Conservation (phyloP, 345 rosid species). For the Brassica rapa region DNA sequence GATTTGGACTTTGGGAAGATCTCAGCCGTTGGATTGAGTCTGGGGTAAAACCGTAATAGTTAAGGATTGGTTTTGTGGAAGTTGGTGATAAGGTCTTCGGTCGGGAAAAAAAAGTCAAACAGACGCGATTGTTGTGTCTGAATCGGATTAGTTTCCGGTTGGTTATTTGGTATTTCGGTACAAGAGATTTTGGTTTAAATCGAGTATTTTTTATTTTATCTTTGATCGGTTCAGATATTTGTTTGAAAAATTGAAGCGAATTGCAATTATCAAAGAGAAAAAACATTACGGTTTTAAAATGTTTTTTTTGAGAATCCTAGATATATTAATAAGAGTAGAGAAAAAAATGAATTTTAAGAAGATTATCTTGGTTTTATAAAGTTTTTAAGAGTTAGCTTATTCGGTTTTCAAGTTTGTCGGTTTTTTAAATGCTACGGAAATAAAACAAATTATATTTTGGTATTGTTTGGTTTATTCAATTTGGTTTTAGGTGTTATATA, state of each 20-base stretch:
- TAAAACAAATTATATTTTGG: neutral
- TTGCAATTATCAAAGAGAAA: no score
- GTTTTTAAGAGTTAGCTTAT: neutral
- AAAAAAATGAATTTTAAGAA: neutral
- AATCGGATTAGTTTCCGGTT: neutral
- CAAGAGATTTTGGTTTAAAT: neutral
- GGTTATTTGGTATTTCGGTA: neutral
- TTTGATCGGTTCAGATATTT: neutral
- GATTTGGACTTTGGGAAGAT: neutral
- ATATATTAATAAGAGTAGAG: neutral
- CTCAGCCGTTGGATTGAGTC: constrained; percentile 34
- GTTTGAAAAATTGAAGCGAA: neutral
- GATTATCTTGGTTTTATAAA: neutral
- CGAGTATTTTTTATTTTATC: no score
- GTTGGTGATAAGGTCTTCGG: constrained; percentile 17
- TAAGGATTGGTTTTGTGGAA: neutral
- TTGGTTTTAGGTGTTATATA: neutral
- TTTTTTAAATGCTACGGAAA: neutral
- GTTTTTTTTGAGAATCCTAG: neutral
- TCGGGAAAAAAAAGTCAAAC: constrained; percentile 12
- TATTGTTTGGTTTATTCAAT: neutral
- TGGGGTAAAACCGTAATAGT: neutral
- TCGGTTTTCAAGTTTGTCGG: neutral
- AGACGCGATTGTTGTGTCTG: neutral
- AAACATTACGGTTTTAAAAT: neutral